Evolutionary conservation across 2,329 filamentous ascomycete species (phyloP).

Genomic region (Ophiocordyceps sinensis): DNA sequence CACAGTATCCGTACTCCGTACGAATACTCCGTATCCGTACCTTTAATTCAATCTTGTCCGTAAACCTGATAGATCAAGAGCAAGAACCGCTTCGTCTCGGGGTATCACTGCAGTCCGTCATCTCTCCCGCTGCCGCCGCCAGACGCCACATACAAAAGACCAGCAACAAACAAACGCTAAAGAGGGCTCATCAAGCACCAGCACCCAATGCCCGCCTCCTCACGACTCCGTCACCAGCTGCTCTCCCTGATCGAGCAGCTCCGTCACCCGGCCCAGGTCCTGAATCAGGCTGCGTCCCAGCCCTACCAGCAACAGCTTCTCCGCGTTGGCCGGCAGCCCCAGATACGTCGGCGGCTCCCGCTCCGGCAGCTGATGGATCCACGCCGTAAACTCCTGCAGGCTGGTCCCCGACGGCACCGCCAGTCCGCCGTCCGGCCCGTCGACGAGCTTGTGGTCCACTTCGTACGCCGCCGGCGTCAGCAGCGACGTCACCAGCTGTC

Average conservation of each 20-base stretch:
- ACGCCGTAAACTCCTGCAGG: conserved; percentile 73
- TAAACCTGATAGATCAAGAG: neutral
- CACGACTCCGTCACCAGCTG: conserved; percentile 58
- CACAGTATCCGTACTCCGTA: too few relatives aligned
- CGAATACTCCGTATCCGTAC: too few relatives aligned
- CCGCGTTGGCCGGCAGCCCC: conserved; percentile 84
- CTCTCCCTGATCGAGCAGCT: conserved; percentile 86
- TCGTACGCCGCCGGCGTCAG: conserved; percentile 86
- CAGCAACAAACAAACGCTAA: neutral
- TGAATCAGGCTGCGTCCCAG: conserved; percentile 73
- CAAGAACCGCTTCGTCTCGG: neutral
- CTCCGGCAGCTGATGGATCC: conserved; percentile 87
- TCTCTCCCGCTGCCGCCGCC: neutral
- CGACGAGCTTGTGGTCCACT: conserved; percentile 77
- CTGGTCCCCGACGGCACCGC: conserved; percentile 67
- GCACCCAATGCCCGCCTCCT: neutral
- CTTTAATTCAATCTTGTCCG: too few relatives aligned
- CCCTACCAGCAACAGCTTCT: conserved; percentile 84
- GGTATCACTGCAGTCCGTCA: neutral
- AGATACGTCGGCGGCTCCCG: conserved; percentile 92
- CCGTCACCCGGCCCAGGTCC: conserved; percentile 72
- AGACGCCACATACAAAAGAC: neutral
- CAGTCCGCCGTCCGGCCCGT: conserved; percentile 48
- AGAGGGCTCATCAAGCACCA: neutral
- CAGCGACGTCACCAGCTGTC: conserved; percentile 58